phyloP scores from a whole-genome alignment of 78 protist genomes.

The Goniomonas avonlea region DNA sequence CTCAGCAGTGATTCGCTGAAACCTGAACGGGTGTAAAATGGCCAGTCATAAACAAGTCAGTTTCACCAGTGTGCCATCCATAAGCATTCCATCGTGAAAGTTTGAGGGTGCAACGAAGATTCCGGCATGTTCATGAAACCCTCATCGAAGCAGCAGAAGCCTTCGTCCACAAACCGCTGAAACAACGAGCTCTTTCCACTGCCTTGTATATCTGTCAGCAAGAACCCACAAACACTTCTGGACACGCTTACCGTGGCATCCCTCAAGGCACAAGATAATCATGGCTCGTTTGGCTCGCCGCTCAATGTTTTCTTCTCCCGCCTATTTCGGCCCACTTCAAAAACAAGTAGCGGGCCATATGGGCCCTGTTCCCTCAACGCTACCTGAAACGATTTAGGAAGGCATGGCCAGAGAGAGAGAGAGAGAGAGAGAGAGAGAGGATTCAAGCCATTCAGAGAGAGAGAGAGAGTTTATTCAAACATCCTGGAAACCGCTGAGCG shows the following conservation, averaged over 20 bases:
- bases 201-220: not conserved
- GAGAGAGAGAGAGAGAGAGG: too few species aligned
- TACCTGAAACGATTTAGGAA: too few species aligned
- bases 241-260: constrained; percentile 13
- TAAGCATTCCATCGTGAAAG: constrained; percentile 35
- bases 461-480: too few species aligned
- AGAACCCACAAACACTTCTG: not conserved
- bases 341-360: too few species aligned
- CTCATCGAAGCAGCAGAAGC: constrained; percentile 38
- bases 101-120: constrained; percentile 28
- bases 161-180: not conserved
- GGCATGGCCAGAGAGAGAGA: too few species aligned
- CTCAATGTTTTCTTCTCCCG: too few species aligned
- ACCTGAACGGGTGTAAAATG: not conserved
- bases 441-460: too few species aligned
- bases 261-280: constrained; percentile 20
- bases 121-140: constrained; percentile 37
- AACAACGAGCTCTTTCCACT: not conserved
- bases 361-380: too few species aligned
- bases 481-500: too few species aligned
- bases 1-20: not conserved
- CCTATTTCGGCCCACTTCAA: too few species aligned
- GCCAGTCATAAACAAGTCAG: not conserved
- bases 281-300: too few species aligned
- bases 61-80: constrained; percentile 43